Evolutionary conservation across 228 moss, liverwort and hornwort species (phyloP), one percentile per base, ranked within the genome.

Genomic region (Sphagnum magellanicum): DNA sequence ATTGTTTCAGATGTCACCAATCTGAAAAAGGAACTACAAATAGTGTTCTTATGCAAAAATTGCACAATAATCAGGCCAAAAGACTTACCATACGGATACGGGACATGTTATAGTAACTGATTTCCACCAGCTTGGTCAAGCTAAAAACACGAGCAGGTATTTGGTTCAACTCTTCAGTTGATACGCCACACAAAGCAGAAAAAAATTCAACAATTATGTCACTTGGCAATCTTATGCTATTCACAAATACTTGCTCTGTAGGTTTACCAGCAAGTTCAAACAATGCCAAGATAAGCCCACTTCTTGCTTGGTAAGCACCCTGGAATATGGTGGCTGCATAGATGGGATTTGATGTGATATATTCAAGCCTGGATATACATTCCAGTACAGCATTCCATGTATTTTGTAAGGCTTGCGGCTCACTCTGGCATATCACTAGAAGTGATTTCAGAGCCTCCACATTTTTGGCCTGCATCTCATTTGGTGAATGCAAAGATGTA

Each of bases 151-250:
- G 92, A 50, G 98, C 85, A 49, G 98, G 98, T 65, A 84, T 84
- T 81, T 98, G 98, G 59, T 75, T 98, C 71, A 98, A 76, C 69
- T 98, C 98, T 79, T 98, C 98, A 14, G 94, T 92, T 72, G 98
- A 98, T 66, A 98, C 92, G 67, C 94, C 91, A 75, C 98, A 98
- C 71, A 98, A 84, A 50, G 94, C 98, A 62, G 82, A 89, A 73
- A 98, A 98, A 80, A 98, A 98, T 63, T 98, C 98, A 73, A 98
- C 98, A 72, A 98, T 98, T 69, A 90, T 91, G 71, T 98, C 98
- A 78, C 94, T 94, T n/a, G 98, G 98, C 52, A 98, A 76, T 67
- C 94, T 92, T 63, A 98, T 86, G 78, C 98, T 98, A 72, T 98
- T 94, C 51, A 94, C 98, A 78, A 94, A 98, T 49, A 98, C 98